Percentiles rank a stretch among this genome's conserved stretches.
These are phyloP conservation scores for Parastagonospora avenae DNA, from an alignment of 2,329 filamentous ascomycete genomes.

Conservation along the genomic window DNA sequence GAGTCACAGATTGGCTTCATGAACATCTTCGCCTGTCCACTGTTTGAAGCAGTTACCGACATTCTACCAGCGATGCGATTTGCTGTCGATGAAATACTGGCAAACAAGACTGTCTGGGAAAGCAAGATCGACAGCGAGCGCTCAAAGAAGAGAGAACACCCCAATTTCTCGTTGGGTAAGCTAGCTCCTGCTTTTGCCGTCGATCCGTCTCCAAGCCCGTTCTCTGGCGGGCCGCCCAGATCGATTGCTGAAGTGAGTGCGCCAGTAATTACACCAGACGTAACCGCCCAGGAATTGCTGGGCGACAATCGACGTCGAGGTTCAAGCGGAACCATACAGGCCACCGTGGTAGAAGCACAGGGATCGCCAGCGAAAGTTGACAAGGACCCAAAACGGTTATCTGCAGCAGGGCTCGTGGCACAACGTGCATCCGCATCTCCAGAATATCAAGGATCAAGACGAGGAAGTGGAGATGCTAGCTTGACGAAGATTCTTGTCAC, in stretches of 20 bases:
- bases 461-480: conserved; percentile 47
- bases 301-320: conserved; percentile 32
- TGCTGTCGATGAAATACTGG: conserved; percentile 78
- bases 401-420: conserved; percentile 27
- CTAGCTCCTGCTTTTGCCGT: conserved; percentile 24
- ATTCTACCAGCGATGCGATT: conserved; percentile 85
- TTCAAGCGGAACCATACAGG: conserved; percentile 34
- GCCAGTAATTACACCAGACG: conserved; percentile 8
- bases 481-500: conserved; percentile 47
- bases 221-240: conserved; percentile 32
- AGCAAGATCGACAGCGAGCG: conserved; percentile 68
- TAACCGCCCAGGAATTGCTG: conserved; percentile 9
- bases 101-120: conserved; percentile 78
- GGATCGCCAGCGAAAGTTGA: conserved; percentile 38
- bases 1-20: conserved; percentile 95
- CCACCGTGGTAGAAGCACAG: conserved; percentile 26
- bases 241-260: conserved; percentile 9
- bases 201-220: conserved; percentile 43
- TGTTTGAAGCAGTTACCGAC: conserved; percentile 87
- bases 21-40: conserved; percentile 89
- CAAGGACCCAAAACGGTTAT: conserved; percentile 37
- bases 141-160: conserved; percentile 51
- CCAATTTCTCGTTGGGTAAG: conserved; percentile 29
- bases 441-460: conserved; percentile 42
- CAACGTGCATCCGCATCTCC: conserved; percentile 24